A percentile compares a stretch with the other conserved stretches of the same genome.
These are phyloP conservation scores for Cryptococcus sp. DNA, from an alignment of 1,284 basidiomycete genomes.

Conservation along the genomic window DNA sequence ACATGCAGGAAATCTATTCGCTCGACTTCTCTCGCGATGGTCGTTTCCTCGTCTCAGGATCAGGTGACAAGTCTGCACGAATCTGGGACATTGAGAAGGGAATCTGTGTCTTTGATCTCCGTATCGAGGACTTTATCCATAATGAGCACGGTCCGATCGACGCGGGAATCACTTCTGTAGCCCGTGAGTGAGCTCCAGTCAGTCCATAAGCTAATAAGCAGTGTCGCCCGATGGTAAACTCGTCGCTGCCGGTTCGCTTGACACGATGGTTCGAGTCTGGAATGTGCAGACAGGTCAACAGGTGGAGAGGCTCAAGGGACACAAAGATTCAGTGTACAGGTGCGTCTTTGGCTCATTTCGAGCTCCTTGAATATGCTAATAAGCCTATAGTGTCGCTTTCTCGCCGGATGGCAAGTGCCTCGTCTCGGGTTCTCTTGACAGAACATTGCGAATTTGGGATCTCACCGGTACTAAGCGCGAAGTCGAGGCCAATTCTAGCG, in stretches of 20 bases:
- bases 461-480: constrained; percentile 55
- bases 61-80: constrained; percentile 83
- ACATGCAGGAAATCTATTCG: constrained; percentile 88
- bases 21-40: constrained; percentile 83
- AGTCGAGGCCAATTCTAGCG: constrained; percentile 30
- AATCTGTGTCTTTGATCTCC: constrained; percentile 56
- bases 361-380: not conserved
- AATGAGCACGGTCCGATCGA: constrained; percentile 62
- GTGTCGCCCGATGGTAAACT: constrained; percentile 78
- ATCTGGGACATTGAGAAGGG: constrained; percentile 80
- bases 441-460: constrained; percentile 87
- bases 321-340: constrained; percentile 76
- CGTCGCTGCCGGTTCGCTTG: constrained; percentile 80
- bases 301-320: constrained; percentile 73
- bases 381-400: constrained; percentile 67
- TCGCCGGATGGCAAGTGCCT: constrained; percentile 74
- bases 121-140: constrained; percentile 56
- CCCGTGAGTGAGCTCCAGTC: constrained; percentile 37
- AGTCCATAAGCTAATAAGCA: constrained; percentile 44
- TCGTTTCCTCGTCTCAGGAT: constrained; percentile 79
- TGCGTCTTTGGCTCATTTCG: constrained; percentile 11
- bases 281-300: constrained; percentile 71
- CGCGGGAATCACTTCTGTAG: constrained; percentile 67
- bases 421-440: constrained; percentile 81
- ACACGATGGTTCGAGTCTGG: constrained; percentile 85